Conservation (phyloP, 106 monocot genomes). For the Phalaenopsis aphrodite region DNA sequence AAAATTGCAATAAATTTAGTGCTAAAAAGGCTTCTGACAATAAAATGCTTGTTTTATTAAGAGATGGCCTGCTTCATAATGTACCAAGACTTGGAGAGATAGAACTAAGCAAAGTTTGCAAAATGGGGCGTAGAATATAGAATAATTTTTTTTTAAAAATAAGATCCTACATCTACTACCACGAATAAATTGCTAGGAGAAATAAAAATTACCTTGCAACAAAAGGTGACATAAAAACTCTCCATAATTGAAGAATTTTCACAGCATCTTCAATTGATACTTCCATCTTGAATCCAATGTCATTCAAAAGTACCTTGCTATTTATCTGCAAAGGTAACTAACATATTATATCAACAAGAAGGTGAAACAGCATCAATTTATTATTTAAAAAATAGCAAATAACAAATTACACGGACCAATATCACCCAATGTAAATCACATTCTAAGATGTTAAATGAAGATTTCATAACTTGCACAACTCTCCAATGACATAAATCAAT, state of each 20-base stretch:
- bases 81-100: neutral
- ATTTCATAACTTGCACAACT: neutral
- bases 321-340: conserved; percentile 35
- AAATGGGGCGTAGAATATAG: neutral
- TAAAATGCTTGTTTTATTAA: too few relatives aligned
- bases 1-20: neutral
- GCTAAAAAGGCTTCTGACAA: too few relatives aligned
- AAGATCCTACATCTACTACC: neutral
- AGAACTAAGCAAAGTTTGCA: neutral
- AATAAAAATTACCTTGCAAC: conserved; percentile 42
- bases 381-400: neutral
- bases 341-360: neutral
- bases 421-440: neutral
- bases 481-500: too few relatives aligned
- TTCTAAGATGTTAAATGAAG: neutral
- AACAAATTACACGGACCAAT: neutral
- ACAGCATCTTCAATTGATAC: conserved; percentile 73
- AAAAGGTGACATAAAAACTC: conserved; percentile 22
- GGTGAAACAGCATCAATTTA: neutral
- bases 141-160: neutral
- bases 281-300: conserved; percentile 76
- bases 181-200: neutral
- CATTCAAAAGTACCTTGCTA: conserved; percentile 66
- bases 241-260: conserved; percentile 40
- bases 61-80: neutral